Evolutionary conservation across 1,284 basidiomycete species (phyloP).

Genomic region (Fomitiporia mediterranea): DNA sequence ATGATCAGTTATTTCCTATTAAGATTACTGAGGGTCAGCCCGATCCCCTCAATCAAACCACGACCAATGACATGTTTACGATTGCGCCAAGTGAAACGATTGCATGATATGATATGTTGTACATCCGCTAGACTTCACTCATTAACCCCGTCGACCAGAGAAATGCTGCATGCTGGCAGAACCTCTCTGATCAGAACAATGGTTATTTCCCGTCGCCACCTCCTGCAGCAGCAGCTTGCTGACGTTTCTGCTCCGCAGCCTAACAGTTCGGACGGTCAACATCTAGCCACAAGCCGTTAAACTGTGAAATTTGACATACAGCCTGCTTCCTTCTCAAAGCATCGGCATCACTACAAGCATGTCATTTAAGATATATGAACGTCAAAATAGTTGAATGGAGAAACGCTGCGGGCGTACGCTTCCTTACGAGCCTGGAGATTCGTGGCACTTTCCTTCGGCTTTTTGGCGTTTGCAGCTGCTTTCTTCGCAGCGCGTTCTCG

Average conservation of each 20-base stretch:
- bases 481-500: conserved; percentile 29
- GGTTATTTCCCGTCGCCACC: conserved; percentile 13
- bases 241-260: conserved; percentile 5
- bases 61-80: neutral
- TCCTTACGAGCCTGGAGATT: conserved; percentile 28
- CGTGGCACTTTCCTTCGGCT: conserved; percentile 26
- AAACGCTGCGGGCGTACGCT: conserved; percentile 23
- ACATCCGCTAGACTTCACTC: neutral
- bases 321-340: conserved; percentile 27
- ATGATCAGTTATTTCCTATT: no score
- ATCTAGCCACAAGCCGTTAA: neutral
- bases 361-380: neutral
- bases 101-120: neutral
- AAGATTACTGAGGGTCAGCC: no score
- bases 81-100: no score
- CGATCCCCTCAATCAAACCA: no score
- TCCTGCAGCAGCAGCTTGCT: neutral
- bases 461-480: conserved; percentile 22
- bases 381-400: neutral
- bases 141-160: neutral
- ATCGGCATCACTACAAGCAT: conserved; percentile 25
- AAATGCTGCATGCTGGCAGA: neutral
- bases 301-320: conserved; percentile 1
- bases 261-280: neutral
- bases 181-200: conserved; percentile 3